Conservation (phyloP, 2,329 filamentous ascomycete genomes). For the Septoria petroselini region DNA sequence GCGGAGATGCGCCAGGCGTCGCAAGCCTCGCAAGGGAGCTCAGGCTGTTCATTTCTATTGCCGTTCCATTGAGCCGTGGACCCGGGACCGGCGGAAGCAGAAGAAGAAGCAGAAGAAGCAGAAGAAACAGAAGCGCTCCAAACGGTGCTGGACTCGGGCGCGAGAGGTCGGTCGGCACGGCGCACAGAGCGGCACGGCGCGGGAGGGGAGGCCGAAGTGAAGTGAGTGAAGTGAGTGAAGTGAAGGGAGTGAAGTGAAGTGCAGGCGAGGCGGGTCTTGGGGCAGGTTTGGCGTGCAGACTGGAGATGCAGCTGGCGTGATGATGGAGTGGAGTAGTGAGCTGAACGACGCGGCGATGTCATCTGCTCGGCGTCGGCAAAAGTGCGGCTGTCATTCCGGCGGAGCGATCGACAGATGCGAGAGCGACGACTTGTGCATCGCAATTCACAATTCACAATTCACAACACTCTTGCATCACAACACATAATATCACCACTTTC, state of each 20-base stretch:
- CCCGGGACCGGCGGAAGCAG: background rate
- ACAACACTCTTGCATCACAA: too few relatives aligned
- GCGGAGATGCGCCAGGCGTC: constrained; percentile 51
- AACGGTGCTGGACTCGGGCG: too few relatives aligned
- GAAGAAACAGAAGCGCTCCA: background rate
- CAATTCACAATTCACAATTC: too few relatives aligned
- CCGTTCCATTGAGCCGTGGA: constrained; percentile 20
- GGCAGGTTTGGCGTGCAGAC: too few relatives aligned
- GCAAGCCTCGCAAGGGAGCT: constrained; percentile 83
- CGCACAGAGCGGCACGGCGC: background rate
- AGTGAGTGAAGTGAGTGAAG: too few relatives aligned
- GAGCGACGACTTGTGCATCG: constrained; percentile 1
- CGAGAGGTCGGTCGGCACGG: too few relatives aligned
- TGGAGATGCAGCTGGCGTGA: too few relatives aligned
- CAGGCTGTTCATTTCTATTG: constrained; percentile 77
- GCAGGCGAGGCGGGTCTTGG: background rate
- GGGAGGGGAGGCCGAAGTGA: background rate
- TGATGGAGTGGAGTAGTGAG: too few relatives aligned
- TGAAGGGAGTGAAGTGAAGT: background rate
- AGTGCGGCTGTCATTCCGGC: constrained; percentile 1
- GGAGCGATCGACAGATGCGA: background rate
- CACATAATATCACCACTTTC: too few relatives aligned
- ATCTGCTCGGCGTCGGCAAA: background rate
- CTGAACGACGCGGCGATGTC: background rate
- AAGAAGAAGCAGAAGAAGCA: background rate